A percentile compares a stretch with the other conserved stretches of the same genome.
phyloP scores from a whole-genome alignment of 768 basidiomycete genomes.

The Filobasidium floriforme region DNA sequence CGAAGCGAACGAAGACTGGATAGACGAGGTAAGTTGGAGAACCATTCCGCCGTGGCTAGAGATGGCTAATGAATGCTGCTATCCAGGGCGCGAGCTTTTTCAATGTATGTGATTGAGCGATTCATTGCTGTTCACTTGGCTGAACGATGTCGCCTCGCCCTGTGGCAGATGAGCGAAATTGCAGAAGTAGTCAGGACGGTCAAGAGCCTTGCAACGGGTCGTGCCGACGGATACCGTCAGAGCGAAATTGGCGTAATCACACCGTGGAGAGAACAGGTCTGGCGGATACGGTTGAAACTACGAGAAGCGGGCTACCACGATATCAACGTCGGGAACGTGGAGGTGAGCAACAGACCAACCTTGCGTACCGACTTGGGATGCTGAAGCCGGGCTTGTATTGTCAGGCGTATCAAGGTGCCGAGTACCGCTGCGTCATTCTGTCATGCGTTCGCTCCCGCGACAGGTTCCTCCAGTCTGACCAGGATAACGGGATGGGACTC shows the following conservation, averaged over 20 bases:
- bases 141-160: constrained; percentile 37
- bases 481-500: constrained; percentile 40
- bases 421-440: constrained; percentile 37
- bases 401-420: constrained; percentile 44
- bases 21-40: constrained; percentile 41
- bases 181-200: constrained; percentile 26
- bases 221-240: constrained; percentile 23
- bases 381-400: no score
- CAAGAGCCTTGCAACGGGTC: constrained; percentile 23
- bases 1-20: constrained; percentile 36
- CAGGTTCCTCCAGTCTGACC: constrained; percentile 40
- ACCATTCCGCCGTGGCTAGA: no score
- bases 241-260: constrained; percentile 44
- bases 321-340: constrained; percentile 46
- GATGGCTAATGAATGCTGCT: neutral
- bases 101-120: constrained; percentile 8
- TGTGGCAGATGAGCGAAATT: constrained; percentile 29
- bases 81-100: constrained; percentile 21
- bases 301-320: constrained; percentile 28
- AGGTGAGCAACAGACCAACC: constrained; percentile 23
- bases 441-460: constrained; percentile 31
- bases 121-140: constrained; percentile 4
- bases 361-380: neutral
- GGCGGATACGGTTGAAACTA: constrained; percentile 39
- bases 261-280: constrained; percentile 46